phyloP scores from a whole-genome alignment of 1,139 yeast species.

The Yamadazyma dushanensis region DNA sequence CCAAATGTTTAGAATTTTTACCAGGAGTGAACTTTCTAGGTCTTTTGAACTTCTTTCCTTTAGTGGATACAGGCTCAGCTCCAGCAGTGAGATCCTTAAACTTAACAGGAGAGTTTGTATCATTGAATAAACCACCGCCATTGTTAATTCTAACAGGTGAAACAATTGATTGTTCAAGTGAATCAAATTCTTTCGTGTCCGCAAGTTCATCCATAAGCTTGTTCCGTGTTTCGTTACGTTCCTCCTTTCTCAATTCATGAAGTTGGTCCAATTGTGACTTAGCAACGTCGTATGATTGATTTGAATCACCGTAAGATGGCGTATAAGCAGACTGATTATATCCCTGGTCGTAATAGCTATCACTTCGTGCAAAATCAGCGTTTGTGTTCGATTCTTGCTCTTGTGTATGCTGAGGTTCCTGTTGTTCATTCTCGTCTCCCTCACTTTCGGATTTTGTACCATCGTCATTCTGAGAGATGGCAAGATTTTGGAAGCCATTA shows the following conservation, averaged over 20 bases:
- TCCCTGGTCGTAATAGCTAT: not conserved
- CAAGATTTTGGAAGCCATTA: constrained; percentile 29
- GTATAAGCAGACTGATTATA: constrained; percentile 1
- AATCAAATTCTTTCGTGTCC: constrained; percentile 25
- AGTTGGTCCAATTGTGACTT: constrained; percentile 33
- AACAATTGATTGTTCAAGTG: constrained; percentile 21
- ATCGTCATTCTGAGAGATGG: constrained; percentile 17
- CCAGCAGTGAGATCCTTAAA: constrained; percentile 12
- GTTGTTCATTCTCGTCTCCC: constrained; percentile 3
- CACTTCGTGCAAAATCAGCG: too few species aligned
- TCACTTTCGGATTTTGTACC: constrained; percentile 6
- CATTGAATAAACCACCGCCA: constrained; percentile 35
- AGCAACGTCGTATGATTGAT: constrained; percentile 13
- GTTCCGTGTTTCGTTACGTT: constrained; percentile 36
- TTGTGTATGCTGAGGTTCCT: constrained; percentile 5
- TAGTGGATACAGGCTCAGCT: constrained; percentile 19
- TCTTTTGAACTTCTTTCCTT: constrained; percentile 37
- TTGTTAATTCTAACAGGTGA: constrained; percentile 21
- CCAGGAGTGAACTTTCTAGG: constrained; percentile 37
- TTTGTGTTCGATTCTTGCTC: not conserved
- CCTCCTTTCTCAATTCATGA: constrained; percentile 33
- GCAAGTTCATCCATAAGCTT: constrained; percentile 40
- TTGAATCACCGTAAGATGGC: constrained; percentile 10
- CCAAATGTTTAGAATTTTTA: constrained; percentile 33
- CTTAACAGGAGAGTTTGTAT: constrained; percentile 36